A percentile compares a stretch with the other conserved stretches of the same genome.
Evolutionary conservation across 805 yeast species (phyloP).

Genomic region (Candida chilensis): DNA sequence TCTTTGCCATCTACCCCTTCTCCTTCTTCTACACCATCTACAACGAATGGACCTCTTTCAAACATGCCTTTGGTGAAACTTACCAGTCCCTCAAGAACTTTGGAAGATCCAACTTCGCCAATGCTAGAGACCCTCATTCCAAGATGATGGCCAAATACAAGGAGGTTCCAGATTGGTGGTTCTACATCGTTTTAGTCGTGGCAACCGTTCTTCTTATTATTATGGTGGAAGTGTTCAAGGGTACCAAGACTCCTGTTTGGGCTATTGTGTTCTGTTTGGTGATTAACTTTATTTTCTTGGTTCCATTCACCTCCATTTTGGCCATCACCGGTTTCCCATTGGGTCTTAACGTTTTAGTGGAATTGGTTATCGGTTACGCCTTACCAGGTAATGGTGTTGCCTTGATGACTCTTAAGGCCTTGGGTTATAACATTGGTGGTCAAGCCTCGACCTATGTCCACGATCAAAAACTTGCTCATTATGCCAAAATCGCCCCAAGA

Average conservation of each 20-base stretch:
- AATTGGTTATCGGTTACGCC: conserved; percentile 48
- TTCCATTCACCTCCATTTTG: conserved; percentile 40
- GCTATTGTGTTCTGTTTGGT: conserved; percentile 43
- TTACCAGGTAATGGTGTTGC: conserved; percentile 48
- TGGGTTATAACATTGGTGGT: conserved; percentile 50
- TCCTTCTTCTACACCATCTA: conserved; percentile 37
- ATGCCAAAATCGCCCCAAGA: conserved; percentile 28
- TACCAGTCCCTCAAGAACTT: too few relatives aligned
- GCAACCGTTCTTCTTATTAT: conserved; percentile 2
- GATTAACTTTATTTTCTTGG: conserved; percentile 37
- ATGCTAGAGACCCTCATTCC: conserved; percentile 43
- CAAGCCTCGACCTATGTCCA: conserved; percentile 57
- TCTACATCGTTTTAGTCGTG: conserved; percentile 2
- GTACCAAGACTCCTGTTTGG: conserved; percentile 59
- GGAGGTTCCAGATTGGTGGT: conserved; percentile 6
- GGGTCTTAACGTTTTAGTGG: conserved; percentile 44
- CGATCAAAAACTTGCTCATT: conserved; percentile 32
- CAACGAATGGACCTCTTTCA: conserved; percentile 26
- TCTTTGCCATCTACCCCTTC: conserved; percentile 48
- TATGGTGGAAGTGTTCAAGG: too few relatives aligned
- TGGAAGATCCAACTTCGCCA: conserved; percentile 9
- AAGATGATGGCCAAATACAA: conserved; percentile 10
- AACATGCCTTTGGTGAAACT: not conserved
- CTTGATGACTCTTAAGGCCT: conserved; percentile 39
- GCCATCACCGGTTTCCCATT: conserved; percentile 39